phyloP scores from a whole-genome alignment of 2,329 filamentous ascomycete species.

The Alternaria brassicicola region DNA sequence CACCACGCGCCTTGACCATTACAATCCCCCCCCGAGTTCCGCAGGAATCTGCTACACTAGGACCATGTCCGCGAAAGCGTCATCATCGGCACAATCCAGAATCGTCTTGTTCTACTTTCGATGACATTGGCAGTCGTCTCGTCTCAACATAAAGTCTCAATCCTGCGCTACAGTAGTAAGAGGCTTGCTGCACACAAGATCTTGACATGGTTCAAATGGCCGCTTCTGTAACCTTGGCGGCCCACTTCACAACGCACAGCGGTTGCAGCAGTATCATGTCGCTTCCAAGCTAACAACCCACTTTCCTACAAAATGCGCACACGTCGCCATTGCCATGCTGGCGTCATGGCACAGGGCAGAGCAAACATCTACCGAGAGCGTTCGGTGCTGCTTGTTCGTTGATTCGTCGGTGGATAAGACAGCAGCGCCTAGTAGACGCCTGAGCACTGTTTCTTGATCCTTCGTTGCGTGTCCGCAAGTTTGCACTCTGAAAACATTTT shows the following conservation, averaged over 20 bases:
- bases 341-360: neutral
- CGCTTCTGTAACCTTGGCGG: conserved; percentile 16
- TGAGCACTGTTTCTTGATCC: neutral
- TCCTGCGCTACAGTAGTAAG: conserved; percentile 2
- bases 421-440: conserved; percentile 7
- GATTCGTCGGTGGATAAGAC: neutral
- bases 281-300: neutral
- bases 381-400: neutral
- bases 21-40: neutral
- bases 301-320: neutral
- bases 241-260: neutral
- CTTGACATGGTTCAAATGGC: conserved; percentile 10
- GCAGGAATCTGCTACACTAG: neutral
- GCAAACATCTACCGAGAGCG: neutral
- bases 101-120: neutral
- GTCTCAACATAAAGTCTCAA: conserved; percentile 1
- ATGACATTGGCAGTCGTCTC: neutral
- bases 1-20: neutral
- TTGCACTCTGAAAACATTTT: neutral
- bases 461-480: neutral
- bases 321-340: neutral
- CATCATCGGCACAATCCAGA: neutral
- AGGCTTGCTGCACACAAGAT: conserved; percentile 24
- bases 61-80: neutral
- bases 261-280: neutral